Evolutionary conservation across 345 rosid genomes (phyloP).

Genomic region (Ceriops zippeliana): DNA sequence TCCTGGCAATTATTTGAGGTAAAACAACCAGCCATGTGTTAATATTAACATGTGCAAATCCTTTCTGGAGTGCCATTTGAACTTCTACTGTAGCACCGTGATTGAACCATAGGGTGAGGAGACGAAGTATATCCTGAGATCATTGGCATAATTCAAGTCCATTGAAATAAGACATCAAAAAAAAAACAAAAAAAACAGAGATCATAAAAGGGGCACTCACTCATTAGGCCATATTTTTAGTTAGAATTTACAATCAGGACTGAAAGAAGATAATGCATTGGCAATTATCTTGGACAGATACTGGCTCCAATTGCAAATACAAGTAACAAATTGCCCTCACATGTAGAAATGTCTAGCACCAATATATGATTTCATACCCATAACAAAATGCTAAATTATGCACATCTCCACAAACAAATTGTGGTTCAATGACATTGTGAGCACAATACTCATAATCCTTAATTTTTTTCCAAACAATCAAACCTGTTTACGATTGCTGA

Average conservation of each 20-base stretch:
- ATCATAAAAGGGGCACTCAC: background rate
- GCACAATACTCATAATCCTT: too few relatives aligned
- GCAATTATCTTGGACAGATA: background rate
- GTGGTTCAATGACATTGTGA: too few relatives aligned
- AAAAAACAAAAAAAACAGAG: background rate
- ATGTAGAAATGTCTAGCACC: too few relatives aligned
- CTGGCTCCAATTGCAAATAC: background rate
- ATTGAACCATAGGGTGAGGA: conserved; percentile 97
- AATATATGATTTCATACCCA: too few relatives aligned
- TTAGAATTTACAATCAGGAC: too few relatives aligned
- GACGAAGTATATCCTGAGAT: conserved; percentile 94
- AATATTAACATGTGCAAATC: conserved; percentile 84
- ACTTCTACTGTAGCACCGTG: conserved; percentile 93
- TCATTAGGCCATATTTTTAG: too few relatives aligned
- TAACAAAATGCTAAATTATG: too few relatives aligned
- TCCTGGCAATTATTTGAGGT: conserved; percentile 99
- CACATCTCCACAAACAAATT: too few relatives aligned
- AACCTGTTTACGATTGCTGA: too few relatives aligned
- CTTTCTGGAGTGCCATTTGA: conserved; percentile 78
- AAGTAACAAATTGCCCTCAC: background rate
- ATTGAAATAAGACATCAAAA: background rate
- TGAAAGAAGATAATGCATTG: background rate
- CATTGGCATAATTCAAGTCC: background rate
- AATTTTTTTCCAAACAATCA: too few relatives aligned
- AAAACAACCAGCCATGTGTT: conserved; percentile 96